These are phyloP conservation scores for Drechslera avenae DNA, from an alignment of 2,329 filamentous ascomycete genomes.

Conservation along the genomic window DNA sequence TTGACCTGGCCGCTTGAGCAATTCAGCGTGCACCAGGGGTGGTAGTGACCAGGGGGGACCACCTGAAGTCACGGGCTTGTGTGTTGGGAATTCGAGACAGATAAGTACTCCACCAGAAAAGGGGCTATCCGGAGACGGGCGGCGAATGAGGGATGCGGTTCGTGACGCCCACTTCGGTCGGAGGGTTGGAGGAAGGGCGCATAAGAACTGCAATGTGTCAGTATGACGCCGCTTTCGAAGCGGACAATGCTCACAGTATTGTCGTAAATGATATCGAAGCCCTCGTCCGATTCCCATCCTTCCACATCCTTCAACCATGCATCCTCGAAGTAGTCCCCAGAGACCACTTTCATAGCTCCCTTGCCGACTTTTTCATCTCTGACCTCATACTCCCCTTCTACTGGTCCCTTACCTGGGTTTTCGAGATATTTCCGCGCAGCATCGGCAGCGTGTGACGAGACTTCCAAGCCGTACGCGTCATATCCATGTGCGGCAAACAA, in stretches of 20 bases:
- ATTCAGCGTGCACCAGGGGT: slow-evolving; percentile 71
- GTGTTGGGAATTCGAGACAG: slow-evolving; percentile 78
- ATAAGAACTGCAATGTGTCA: slow-evolving; percentile 59
- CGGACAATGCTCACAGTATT: slow-evolving; percentile 57
- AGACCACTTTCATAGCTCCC: slow-evolving; percentile 62
- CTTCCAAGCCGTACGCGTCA: slow-evolving; percentile 76
- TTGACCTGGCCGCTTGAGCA: slow-evolving; percentile 72
- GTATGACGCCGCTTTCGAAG: not conserved
- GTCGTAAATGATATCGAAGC: slow-evolving; percentile 71
- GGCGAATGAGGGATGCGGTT: slow-evolving; percentile 60
- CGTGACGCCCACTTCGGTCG: slow-evolving; percentile 64
- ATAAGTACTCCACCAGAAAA: slow-evolving; percentile 56
- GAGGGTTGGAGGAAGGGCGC: slow-evolving; percentile 60
- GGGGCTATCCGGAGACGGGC: slow-evolving; percentile 4
- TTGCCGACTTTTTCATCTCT: slow-evolving; percentile 50
- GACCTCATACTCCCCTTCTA: slow-evolving; percentile 52
- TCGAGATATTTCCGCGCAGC: slow-evolving; percentile 53
- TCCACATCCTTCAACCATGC: slow-evolving; percentile 57
- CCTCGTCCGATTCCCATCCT: slow-evolving; percentile 33
- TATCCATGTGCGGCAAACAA: slow-evolving; percentile 76
- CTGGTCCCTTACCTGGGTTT: slow-evolving; percentile 37
- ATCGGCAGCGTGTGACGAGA: slow-evolving; percentile 58
- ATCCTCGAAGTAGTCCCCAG: slow-evolving; percentile 70
- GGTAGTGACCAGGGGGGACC: slow-evolving; percentile 77
- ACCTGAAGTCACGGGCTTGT: slow-evolving; percentile 66